Base-by-base conservation (phyloP, 805 yeast species). In the Cyberlindnera xylosilytica region DNA sequence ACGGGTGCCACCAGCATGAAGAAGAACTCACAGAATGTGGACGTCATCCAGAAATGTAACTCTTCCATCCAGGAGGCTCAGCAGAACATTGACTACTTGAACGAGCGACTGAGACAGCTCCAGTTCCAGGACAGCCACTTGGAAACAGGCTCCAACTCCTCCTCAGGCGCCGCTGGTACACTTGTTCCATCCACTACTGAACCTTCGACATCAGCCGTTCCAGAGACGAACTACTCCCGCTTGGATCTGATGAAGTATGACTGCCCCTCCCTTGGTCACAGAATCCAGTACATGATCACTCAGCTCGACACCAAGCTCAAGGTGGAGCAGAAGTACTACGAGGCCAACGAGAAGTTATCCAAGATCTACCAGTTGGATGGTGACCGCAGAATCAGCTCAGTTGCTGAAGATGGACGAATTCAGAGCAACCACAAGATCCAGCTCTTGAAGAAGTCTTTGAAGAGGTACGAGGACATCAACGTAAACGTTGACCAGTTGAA, bases 211-310 rank as follows among this genome's bases (percentile, higher is more conserved):
- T 9, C 12, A 20, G 20, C 19, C n/a, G 13, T 30, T 9, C 38
- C 9, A 13, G 71, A 65, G 34, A 56, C 60, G 19, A 56, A 54
- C 4, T 85, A 74, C 57, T 77, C 91, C 0, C 73, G 86, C 17
- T 68, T 86, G 51, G 99, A 93, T 61, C 71, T 93, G 43, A 74
- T 88, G 60, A 89, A 89, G 55, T 89, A 88, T 58, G 97, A 93
- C 56, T 87, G 96, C 54, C 97, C 97, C 1, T 87, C 95, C 0
- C 69, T 93, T 52, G 97, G 97, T 10, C 97, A 93, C 56, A 78
- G 93, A 49, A 93, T 93, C 57, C 97, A 88, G 64, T 82, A 87
- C 55, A 90, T 93, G 98, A 74, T 91, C 42, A 97, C 90, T 65
- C 95, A 89, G 63, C 72, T 93, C 46, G 96, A 90, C 60, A 89